Evolutionary conservation across 805 yeast genomes (phyloP), one percentile per base, ranked within the genome.

Genomic region (Ogataea nonfermentans): DNA sequence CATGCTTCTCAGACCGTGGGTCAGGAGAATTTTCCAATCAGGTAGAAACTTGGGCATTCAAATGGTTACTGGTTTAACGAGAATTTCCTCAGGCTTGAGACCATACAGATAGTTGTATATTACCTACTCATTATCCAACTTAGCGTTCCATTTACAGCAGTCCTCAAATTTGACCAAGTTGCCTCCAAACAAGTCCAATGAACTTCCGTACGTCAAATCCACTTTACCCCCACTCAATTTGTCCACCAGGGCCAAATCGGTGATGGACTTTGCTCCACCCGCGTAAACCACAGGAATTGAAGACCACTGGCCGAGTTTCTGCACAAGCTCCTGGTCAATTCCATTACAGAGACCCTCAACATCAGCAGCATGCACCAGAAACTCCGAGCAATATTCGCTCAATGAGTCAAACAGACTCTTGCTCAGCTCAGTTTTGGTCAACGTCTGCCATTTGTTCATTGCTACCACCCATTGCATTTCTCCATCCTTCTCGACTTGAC

Each of bases 301-400:
- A 12, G 70, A 62, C 98, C 98, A 93, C 49, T 81, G 78, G 15
- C 88, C 88, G 28, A 93, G 66, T 40, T 73, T 73, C 19, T 44
- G 41, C 4, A 93, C 97, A 29, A 93, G 67, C 12, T 79, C 75
- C 56, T 81, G 80, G 56, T 93, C 99, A 24, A 93, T 85, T 1
- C 99, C 99, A 29, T 78, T 74, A 60, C 99, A 93, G 12, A 93
- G 70, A 0, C 99, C 99, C 63, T 93, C 99, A 3, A 93, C 98
- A 62, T 93, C 99, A 0, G 99, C 99, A 3, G 99, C 99, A 65
- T 93, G 99, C 12, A 93, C 82, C 38, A 93, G 66, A 56, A 91
- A 86, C 64, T 93, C 99, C 48, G 78, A 74, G 53, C 97, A 87
- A 63, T 82, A 86, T 34, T 68, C 40, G 7, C 81, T 63, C 27